phyloP scores from a whole-genome alignment of 2,329 filamentous ascomycete species.

The Coniochaeta sp. region DNA sequence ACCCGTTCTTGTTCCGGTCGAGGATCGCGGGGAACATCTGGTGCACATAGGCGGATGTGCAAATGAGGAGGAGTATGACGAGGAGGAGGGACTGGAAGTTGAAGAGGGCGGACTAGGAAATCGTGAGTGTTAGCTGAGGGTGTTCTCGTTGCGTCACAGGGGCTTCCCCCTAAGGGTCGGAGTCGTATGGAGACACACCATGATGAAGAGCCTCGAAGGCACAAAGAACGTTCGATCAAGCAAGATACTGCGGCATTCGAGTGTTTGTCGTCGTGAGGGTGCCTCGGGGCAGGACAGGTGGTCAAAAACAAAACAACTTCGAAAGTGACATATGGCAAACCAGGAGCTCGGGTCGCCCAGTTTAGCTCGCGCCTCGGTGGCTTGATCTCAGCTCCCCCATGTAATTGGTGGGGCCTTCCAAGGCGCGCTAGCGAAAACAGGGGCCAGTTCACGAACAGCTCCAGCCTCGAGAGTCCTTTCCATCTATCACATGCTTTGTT shows the following conservation, averaged over 20 bases:
- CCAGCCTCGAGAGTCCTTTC: neutral
- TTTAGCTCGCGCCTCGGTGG: neutral
- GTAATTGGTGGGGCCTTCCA: neutral
- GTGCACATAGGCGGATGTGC: conserved; percentile 91
- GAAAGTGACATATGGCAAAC: neutral
- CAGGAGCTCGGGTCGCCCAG: neutral
- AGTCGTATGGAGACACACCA: conserved; percentile 13
- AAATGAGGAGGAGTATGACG: conserved; percentile 90
- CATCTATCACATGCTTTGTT: conserved; percentile 4
- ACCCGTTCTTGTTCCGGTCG: conserved; percentile 91
- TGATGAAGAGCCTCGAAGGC: neutral
- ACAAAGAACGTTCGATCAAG: neutral
- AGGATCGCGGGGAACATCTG: conserved; percentile 83
- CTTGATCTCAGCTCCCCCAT: neutral
- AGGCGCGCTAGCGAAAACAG: neutral
- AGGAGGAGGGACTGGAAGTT: conserved; percentile 97
- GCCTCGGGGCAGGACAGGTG: neutral
- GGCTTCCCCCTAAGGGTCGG: neutral
- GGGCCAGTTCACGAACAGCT: neutral
- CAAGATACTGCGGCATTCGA: neutral
- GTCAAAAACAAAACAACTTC: neutral
- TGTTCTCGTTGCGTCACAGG: neutral
- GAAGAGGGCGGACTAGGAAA: conserved; percentile 85
- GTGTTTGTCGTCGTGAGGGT: neutral
- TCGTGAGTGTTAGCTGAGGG: conserved; percentile 7